phyloP scores from a whole-genome alignment of 352 stramenopile genomes.

The Thalassiosira pacifica region DNA sequence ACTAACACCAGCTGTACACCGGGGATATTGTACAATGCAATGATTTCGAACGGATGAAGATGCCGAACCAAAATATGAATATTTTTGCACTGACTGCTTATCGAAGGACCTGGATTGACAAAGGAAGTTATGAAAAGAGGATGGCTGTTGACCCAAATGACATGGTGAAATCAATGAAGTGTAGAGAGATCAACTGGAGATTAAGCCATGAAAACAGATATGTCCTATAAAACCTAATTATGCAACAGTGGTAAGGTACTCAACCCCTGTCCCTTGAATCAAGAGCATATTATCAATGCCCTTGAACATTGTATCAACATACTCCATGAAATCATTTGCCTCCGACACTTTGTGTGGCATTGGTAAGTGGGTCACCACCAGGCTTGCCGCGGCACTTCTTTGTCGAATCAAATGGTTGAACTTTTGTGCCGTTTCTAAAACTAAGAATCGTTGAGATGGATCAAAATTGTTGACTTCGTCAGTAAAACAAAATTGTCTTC shows the following conservation, averaged over 20 bases:
- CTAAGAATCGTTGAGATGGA: constrained; percentile 6
- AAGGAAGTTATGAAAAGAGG: no score
- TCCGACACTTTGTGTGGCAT: constrained; percentile 46
- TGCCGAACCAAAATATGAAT: no score
- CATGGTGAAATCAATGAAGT: no score
- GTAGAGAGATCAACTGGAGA: no score
- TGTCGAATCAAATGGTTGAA: constrained; percentile 63
- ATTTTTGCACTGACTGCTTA: no score
- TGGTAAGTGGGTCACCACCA: constrained; percentile 76
- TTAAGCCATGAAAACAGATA: no score
- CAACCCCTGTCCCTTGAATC: constrained; percentile 68
- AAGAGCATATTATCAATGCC: constrained; percentile 63
- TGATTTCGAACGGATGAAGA: no score
- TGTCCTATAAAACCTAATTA: constrained; percentile 26
- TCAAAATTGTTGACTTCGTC: background rate
- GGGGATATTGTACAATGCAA: no score
- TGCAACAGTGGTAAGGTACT: constrained; percentile 75
- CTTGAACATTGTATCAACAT: constrained; percentile 62
- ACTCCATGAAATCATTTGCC: constrained; percentile 59
- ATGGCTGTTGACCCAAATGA: no score
- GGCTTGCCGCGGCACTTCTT: constrained; percentile 48
- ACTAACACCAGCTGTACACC: no score
- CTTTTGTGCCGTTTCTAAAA: constrained; percentile 48
- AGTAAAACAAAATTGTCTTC: constrained; percentile 18
- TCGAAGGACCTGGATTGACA: no score